Evolutionary conservation across 768 basidiomycete genomes (phyloP).

Genomic region (Gloeopeniophorella convolvens): DNA sequence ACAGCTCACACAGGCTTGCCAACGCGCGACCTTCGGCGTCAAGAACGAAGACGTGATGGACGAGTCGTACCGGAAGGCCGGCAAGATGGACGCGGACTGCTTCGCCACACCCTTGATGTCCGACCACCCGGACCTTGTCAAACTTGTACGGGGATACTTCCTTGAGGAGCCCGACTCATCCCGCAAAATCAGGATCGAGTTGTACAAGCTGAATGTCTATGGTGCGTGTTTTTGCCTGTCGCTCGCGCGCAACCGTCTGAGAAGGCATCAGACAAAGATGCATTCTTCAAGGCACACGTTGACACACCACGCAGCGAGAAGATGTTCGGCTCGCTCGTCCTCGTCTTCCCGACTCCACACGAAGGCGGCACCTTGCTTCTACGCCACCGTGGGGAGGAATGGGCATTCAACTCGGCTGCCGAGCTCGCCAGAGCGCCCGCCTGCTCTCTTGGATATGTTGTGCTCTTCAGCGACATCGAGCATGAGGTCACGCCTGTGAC

Average conservation of each 20-base stretch:
- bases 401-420: constrained; percentile 2
- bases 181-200: constrained; percentile 27
- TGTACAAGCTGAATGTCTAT: constrained; percentile 44
- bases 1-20: constrained; percentile 30
- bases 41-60: constrained; percentile 34
- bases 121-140: constrained; percentile 24
- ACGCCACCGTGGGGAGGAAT: constrained; percentile 29
- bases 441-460: constrained; percentile 23
- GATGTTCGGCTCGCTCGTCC: constrained; percentile 48
- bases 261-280: constrained; percentile 29
- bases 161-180: constrained; percentile 20
- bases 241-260: not conserved
- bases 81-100: constrained; percentile 34
- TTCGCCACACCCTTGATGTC: constrained; percentile 34
- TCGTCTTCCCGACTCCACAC: constrained; percentile 41
- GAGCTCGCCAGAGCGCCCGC: not conserved
- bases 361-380: constrained; percentile 40
- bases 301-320: constrained; percentile 38
- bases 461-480: constrained; percentile 36
- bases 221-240: constrained; percentile 25
- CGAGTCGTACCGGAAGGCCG: constrained; percentile 40
- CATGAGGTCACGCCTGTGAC: constrained; percentile 34
- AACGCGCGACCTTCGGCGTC: constrained; percentile 36
- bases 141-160: constrained; percentile 21
- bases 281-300: constrained; percentile 44